Conservation (phyloP, 305 asterid species). For the Solanum aculeatissimum region DNA sequence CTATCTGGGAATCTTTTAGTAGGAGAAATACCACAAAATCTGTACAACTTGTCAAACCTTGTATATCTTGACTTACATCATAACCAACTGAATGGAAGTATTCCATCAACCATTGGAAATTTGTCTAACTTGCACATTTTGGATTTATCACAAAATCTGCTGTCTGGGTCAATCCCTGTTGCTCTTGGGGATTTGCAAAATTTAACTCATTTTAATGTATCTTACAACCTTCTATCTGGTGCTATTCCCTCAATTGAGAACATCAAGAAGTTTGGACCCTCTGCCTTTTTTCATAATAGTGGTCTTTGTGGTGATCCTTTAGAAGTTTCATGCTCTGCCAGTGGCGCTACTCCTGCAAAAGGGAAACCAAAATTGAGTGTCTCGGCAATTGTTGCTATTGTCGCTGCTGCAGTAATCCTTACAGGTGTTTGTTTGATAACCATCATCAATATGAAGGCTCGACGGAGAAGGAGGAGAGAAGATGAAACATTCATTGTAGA, state of each 20-base stretch:
- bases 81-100: constrained; percentile 52
- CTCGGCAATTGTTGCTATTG: constrained; percentile 67
- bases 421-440: constrained; percentile 61
- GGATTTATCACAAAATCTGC: constrained; percentile 56
- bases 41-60: constrained; percentile 59
- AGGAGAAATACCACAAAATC: constrained; percentile 48
- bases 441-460: constrained; percentile 57
- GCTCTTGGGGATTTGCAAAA: constrained; percentile 40
- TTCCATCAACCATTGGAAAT: constrained; percentile 52
- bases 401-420: constrained; percentile 68
- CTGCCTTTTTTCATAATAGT: constrained; percentile 56
- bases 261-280: constrained; percentile 50
- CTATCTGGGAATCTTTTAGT: constrained; percentile 52
- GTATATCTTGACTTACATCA: constrained; percentile 56
- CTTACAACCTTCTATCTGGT: constrained; percentile 75
- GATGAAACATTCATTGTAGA: constrained; percentile 43
- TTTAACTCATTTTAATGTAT: constrained; percentile 56
- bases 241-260: constrained; percentile 48
- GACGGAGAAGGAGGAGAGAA: constrained; percentile 34
- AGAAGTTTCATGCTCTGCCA: constrained; percentile 27
- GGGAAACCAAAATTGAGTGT: constrained; percentile 54
- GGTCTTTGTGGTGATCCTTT: constrained; percentile 75
- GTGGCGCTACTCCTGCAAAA: constrained; percentile 5
- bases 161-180: constrained; percentile 53
- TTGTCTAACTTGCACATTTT: constrained; percentile 49